Conservation (phyloP, 495 filamentous ascomycete genomes). For the Aspergillus cavernicola region DNA sequence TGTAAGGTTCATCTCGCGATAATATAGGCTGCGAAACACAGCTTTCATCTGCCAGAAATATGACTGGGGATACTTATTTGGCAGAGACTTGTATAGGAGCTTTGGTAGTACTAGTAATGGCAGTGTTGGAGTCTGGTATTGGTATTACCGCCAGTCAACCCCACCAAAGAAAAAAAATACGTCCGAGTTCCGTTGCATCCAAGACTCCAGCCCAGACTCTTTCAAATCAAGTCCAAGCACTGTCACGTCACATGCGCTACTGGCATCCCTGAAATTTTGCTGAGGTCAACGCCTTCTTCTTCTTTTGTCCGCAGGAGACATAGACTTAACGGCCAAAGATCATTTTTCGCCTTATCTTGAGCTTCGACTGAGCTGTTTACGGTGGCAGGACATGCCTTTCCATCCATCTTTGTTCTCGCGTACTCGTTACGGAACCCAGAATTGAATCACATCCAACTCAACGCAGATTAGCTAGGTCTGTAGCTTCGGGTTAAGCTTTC, state of each 20-base stretch:
- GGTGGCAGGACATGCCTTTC: constrained; percentile 8
- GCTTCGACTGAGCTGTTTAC: constrained; percentile 1
- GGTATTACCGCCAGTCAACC: not conserved
- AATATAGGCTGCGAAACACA: too few relatives aligned
- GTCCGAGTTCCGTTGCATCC: not conserved
- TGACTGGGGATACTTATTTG: too few relatives aligned
- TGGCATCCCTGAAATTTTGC: constrained; percentile 4
- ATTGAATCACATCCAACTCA: not conserved
- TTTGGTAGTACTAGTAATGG: too few relatives aligned
- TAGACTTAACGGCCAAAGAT: not conserved
- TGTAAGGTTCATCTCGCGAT: too few relatives aligned
- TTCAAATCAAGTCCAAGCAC: constrained; percentile 2
- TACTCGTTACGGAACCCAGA: not conserved
- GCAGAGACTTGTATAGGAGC: too few relatives aligned
- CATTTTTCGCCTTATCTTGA: not conserved
- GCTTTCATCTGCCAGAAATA: too few relatives aligned
- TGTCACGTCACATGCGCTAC: constrained; percentile 12
- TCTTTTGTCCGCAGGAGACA: not conserved
- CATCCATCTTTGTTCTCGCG: constrained; percentile 1
- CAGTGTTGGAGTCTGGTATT: not conserved
- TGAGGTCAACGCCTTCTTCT: constrained; percentile 6
- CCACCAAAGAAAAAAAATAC: constrained; percentile 1
- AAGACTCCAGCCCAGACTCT: not conserved
- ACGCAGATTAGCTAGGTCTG: not conserved
- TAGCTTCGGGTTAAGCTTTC: not conserved